These are phyloP conservation scores for Coprinopsis marcescibilis DNA, from an alignment of 768 basidiomycete genomes.

Conservation along the genomic window DNA sequence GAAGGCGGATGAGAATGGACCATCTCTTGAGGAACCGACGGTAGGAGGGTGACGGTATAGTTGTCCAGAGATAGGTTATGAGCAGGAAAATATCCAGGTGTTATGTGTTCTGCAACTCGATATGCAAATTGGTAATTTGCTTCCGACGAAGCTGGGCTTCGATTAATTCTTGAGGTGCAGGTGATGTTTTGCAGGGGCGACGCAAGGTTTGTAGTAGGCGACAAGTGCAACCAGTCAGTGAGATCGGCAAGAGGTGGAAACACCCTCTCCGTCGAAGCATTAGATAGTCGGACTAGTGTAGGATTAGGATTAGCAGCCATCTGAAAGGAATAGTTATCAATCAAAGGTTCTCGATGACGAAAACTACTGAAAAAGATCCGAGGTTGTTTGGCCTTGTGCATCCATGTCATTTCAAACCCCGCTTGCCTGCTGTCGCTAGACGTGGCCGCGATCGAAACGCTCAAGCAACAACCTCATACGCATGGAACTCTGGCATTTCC, in stretches of 20 bases:
- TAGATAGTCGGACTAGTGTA: not conserved
- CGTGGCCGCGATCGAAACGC: slow-evolving; percentile 14
- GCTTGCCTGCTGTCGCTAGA: slow-evolving; percentile 5
- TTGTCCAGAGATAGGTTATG: not conserved
- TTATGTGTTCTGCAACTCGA: not conserved
- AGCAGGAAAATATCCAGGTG: too few relatives aligned
- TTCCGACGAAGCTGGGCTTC: not conserved
- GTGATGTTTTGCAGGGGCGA: slow-evolving; percentile 19
- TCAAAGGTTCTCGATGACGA: not conserved
- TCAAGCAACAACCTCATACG: not conserved
- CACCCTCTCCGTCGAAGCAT: not conserved
- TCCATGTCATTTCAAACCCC: not conserved
- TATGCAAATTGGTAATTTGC: slow-evolving; percentile 14
- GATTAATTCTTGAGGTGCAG: slow-evolving; percentile 17
- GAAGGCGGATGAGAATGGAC: slow-evolving; percentile 3
- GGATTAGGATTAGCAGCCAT: not conserved
- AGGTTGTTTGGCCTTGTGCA: not conserved
- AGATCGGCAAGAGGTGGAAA: slow-evolving; percentile 15
- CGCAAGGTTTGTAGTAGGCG: slow-evolving; percentile 14
- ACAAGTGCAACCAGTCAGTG: slow-evolving; percentile 26
- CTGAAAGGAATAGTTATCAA: too few relatives aligned
- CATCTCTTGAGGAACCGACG: not conserved
- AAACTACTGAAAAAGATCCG: not conserved
- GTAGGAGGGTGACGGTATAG: not conserved
- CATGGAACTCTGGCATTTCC: slow-evolving; percentile 21